Evolutionary conservation across 768 basidiomycete genomes (phyloP).

Genomic region (Favolaschia claudopus): DNA sequence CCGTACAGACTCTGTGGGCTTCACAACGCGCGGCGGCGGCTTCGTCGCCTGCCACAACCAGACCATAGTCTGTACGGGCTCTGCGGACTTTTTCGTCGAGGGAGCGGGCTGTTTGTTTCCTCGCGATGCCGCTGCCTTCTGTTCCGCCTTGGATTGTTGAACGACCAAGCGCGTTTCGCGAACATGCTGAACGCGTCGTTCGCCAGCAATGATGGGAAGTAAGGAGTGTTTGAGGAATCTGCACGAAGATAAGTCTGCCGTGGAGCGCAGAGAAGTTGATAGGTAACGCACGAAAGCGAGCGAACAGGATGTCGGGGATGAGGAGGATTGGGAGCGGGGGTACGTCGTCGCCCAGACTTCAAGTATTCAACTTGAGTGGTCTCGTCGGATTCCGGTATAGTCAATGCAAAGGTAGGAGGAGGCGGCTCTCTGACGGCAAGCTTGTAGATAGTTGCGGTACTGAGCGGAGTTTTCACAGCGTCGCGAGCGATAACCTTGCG

Average conservation of each 20-base stretch:
- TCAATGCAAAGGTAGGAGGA: neutral
- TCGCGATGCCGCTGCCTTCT: too few species aligned
- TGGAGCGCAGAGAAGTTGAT: neutral
- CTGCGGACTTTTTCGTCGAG: neutral
- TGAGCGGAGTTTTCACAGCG: slow-evolving; percentile 6
- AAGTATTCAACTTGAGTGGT: neutral
- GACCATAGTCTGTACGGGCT: neutral
- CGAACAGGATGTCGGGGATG: slow-evolving; percentile 23
- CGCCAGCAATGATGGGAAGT: slow-evolving; percentile 19
- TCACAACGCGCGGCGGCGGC: neutral
- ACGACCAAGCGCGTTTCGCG: slow-evolving; percentile 15
- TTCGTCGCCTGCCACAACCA: slow-evolving; percentile 18
- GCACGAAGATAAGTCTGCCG: neutral
- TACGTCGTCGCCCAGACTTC: slow-evolving; percentile 14
- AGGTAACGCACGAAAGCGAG: slow-evolving; percentile 21
- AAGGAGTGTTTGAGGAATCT: slow-evolving; percentile 26
- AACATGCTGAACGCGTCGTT: slow-evolving; percentile 4
- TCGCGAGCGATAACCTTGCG: slow-evolving; percentile 25
- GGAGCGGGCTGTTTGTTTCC: too few species aligned
- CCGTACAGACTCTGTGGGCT: neutral
- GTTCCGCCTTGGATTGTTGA: neutral
- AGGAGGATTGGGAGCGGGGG: slow-evolving; percentile 8
- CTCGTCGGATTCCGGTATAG: neutral
- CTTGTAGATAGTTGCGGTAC: slow-evolving; percentile 14
- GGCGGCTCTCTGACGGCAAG: slow-evolving; percentile 13